Conservation (phyloP, 805 yeast genomes). For the Wickerhamomyces bisporus region DNA sequence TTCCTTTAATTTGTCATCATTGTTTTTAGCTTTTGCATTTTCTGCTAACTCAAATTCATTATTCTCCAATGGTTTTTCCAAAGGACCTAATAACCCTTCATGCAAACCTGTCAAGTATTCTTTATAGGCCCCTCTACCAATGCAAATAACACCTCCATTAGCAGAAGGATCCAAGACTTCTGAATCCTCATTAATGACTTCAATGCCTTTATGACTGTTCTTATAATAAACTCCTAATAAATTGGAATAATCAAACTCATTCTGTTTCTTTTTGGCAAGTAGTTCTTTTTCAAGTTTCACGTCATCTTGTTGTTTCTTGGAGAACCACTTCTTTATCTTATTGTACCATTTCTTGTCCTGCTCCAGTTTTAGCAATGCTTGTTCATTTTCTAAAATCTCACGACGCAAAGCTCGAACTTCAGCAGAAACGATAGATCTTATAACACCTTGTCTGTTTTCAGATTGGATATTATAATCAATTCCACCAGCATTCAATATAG, state of each 20-base stretch:
- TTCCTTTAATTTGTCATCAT: conserved; percentile 2
- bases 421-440: conserved; percentile 76
- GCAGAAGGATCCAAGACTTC: conserved; percentile 35
- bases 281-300: conserved; percentile 15
- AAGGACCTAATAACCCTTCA: conserved; percentile 92
- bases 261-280: conserved; percentile 21
- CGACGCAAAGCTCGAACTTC: conserved; percentile 68
- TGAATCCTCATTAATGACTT: conserved; percentile 41
- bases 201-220: conserved; percentile 21
- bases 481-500: conserved; percentile 78
- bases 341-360: conserved; percentile 16
- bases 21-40: conserved; percentile 1
- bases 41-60: conserved; percentile 10
- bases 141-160: conserved; percentile 83
- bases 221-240: conserved; percentile 54
- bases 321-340: conserved; percentile 10
- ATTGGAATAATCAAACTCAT: conserved; percentile 35
- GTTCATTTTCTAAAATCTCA: conserved; percentile 29
- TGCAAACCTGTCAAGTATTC: conserved; percentile 89
- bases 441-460: conserved; percentile 85
- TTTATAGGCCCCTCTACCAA: conserved; percentile 95
- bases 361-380: conserved; percentile 15
- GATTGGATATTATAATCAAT: conserved; percentile 75
- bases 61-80: conserved; percentile 44
- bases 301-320: conserved; percentile 5